These are phyloP conservation scores for Exserohilum rostratum DNA, from an alignment of 2,329 filamentous ascomycete genomes.

Conservation along the genomic window DNA sequence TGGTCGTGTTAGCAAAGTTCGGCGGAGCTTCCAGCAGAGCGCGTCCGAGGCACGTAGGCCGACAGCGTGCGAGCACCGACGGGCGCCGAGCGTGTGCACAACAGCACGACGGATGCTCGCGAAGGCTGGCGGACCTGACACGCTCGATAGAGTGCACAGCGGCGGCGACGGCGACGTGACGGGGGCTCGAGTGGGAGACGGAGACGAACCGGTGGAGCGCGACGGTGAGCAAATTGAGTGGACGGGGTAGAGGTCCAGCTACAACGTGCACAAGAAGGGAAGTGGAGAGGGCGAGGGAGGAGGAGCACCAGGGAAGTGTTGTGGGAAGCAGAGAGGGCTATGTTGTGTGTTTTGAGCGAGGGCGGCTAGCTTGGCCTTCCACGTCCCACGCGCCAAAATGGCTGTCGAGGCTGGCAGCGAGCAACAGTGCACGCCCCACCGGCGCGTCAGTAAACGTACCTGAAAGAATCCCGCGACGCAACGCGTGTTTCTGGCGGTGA, in stretches of 20 bases:
- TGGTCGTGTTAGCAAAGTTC: constrained; percentile 34
- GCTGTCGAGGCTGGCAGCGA: constrained; percentile 36
- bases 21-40: constrained; percentile 17
- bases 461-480: constrained; percentile 20
- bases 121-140: constrained; percentile 39
- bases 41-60: constrained; percentile 26
- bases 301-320: constrained; percentile 46
- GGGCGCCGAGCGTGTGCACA: constrained; percentile 27
- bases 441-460: constrained; percentile 42
- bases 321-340: constrained; percentile 36
- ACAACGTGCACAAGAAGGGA: constrained; percentile 34
- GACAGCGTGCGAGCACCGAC: constrained; percentile 31
- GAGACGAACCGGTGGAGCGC: constrained; percentile 39
- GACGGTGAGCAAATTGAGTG: constrained; percentile 30
- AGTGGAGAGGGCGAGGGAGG: constrained; percentile 28
- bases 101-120: constrained; percentile 32
- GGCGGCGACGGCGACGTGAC: constrained; percentile 45
- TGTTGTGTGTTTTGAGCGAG: constrained; percentile 46
- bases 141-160: constrained; percentile 38
- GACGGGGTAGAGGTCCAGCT: constrained; percentile 43
- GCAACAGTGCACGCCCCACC: constrained; percentile 40
- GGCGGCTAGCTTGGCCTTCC: constrained; percentile 31
- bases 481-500: constrained; percentile 30
- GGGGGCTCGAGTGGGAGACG: constrained; percentile 20
- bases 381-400: constrained; percentile 37